Conservation (phyloP, 805 yeast genomes). For the Ogataea angusta region DNA sequence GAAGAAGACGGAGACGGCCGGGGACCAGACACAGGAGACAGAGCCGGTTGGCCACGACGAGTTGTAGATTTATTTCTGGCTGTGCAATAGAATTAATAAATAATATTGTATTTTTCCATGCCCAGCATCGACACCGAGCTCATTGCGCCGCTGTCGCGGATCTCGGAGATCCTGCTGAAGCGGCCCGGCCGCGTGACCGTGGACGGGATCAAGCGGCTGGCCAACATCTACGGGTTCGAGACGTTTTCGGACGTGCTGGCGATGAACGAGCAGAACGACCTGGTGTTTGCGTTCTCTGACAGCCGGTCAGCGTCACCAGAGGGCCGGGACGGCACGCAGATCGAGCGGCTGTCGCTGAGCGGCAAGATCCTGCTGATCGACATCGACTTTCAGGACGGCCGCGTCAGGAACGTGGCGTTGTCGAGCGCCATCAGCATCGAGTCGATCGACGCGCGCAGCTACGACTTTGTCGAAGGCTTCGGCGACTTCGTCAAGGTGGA, state of each 20-base stretch:
- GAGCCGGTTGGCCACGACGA: slow-evolving; percentile 17
- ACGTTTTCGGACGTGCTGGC: slow-evolving; percentile 34
- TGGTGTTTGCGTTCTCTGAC: slow-evolving; percentile 24
- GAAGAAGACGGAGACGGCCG: slow-evolving; percentile 18
- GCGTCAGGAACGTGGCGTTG: slow-evolving; percentile 29
- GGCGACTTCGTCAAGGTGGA: slow-evolving; percentile 25
- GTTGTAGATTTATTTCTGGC: slow-evolving; percentile 11
- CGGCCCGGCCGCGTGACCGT: slow-evolving; percentile 36
- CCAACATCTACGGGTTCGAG: slow-evolving; percentile 38
- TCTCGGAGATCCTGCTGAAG: slow-evolving; percentile 33
- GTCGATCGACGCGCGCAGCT: slow-evolving; percentile 23
- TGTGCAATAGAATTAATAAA: slow-evolving; percentile 5
- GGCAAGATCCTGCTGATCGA: slow-evolving; percentile 37
- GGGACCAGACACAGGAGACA: slow-evolving; percentile 1
- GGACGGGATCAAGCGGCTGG: slow-evolving; percentile 33
- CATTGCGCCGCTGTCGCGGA: slow-evolving; percentile 30
- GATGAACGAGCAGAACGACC: slow-evolving; percentile 35
- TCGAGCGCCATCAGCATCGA: slow-evolving; percentile 32
- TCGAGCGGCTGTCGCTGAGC: slow-evolving; percentile 32
- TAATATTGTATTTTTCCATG: slow-evolving; percentile 17
- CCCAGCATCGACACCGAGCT: slow-evolving; percentile 34
- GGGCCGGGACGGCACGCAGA: slow-evolving; percentile 7
- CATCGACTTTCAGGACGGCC: slow-evolving; percentile 31
- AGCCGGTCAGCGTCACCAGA: slow-evolving; percentile 21
- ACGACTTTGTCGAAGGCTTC: slow-evolving; percentile 27